Percentiles rank a stretch among this genome's conserved stretches.
Conservation (phyloP, 495 filamentous ascomycete species). For the Xylaria acuta region DNA sequence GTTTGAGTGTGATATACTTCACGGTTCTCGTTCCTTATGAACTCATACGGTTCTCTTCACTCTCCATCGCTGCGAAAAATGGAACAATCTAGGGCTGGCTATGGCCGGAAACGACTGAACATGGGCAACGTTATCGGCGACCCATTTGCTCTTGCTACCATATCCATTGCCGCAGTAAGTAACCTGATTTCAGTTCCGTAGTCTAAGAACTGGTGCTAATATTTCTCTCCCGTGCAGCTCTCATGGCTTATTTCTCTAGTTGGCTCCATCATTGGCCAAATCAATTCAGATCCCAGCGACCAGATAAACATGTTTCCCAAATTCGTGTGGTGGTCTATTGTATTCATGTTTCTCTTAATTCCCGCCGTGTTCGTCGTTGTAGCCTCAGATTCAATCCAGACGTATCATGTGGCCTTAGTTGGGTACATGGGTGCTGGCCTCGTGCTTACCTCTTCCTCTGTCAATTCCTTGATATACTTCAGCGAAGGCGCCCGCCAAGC, state of each 20-base stretch:
- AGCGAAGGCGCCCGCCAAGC: conserved; percentile 76
- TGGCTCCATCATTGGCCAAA: conserved; percentile 77
- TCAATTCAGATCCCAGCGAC: conserved; percentile 44
- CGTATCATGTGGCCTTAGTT: conserved; percentile 91
- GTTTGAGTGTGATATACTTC: conserved; percentile 25
- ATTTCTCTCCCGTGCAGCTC: conserved; percentile 59
- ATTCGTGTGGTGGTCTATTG: conserved; percentile 88
- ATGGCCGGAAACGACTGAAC: conserved; percentile 67
- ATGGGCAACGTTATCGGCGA: conserved; percentile 92
- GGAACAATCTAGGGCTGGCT: conserved; percentile 66
- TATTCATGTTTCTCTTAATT: conserved; percentile 84
- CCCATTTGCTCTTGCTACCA: conserved; percentile 93
- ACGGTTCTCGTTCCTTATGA: conserved; percentile 61
- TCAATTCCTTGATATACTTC: conserved; percentile 80
- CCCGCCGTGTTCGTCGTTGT: conserved; percentile 79
- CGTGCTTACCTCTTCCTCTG: conserved; percentile 80
- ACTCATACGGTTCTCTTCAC: conserved; percentile 72
- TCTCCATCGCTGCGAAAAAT: conserved; percentile 85
- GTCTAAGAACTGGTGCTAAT: conserved; percentile 15
- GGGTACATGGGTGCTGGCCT: conserved; percentile 84
- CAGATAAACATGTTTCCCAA: conserved; percentile 65
- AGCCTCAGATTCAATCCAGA: conserved; percentile 78
- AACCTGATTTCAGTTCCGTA: neutral
- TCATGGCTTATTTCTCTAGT: conserved; percentile 95
- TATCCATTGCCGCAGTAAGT: conserved; percentile 89